Evolutionary conservation across 2,329 filamentous ascomycete species (phyloP), one percentile per base, ranked within the genome.

Genomic region (Stachybotrys elegans): DNA sequence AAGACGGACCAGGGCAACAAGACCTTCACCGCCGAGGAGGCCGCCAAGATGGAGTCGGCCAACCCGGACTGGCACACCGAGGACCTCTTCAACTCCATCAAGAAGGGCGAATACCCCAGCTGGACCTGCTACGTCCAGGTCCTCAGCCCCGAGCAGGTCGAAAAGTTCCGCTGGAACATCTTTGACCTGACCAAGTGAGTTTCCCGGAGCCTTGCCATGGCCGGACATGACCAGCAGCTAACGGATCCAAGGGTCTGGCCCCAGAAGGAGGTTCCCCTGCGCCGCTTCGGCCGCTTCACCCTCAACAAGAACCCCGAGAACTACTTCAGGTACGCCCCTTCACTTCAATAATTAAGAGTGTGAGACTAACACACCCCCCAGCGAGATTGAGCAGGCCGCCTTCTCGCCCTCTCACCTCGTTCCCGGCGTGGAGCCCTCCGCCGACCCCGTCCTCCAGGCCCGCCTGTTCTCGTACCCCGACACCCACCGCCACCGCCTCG

Each of bases 231-330:
- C n/a, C n/a, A n/a, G n/a, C n/a, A n/a, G n/a, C n/a, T n/a, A n/a
- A n/a, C n/a, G n/a, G n/a, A n/a, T n/a, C n/a, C n/a, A 34, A 83
- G 85, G 63, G 73, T 83, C 54, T 84, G 81, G 81, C 81, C 81
- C 5, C 77, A 84, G 49, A 67, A 61, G 17, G 73, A 82, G 41
- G 76, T 82, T 36, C 82, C 83, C 4, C 68, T 83, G 20, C 71
- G 76, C 35, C 73, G 68, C 40, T 70, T 86, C 47, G 82, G 81
- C 45, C 73, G 74, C 51, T 63, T 86, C 50, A 82, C 76, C 1
- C 72, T 86, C 23, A 83, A 84, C 67, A 71, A 72, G 58, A 85
- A 85, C 57, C 66, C 72, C 3, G 63, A 76, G 45, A 84, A 86
- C 65, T 86, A 84, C 69, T n/a, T n/a, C n/a, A n/a, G n/a, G n/a